These are phyloP conservation scores for Colletotrichum endophyticum DNA, from an alignment of 2,329 filamentous ascomycete species.

Conservation along the genomic window DNA sequence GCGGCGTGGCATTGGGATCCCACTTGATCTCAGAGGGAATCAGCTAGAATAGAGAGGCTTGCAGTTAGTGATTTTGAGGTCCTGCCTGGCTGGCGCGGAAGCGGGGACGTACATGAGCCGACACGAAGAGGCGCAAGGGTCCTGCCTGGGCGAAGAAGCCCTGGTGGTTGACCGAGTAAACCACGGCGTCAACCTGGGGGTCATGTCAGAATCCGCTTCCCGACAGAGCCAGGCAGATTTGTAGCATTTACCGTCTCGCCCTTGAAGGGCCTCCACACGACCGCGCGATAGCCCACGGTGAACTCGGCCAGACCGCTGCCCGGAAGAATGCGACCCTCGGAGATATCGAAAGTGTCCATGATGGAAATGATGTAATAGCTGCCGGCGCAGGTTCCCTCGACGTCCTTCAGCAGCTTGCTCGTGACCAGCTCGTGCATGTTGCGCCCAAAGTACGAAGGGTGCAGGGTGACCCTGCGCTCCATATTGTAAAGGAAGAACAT, in stretches of 20 bases:
- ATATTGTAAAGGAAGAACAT: constrained; percentile 99
- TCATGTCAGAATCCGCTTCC: constrained; percentile 25
- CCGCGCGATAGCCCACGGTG: constrained; percentile 91
- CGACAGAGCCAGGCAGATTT: constrained; percentile 19
- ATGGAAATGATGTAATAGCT: constrained; percentile 98
- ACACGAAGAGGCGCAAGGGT: constrained; percentile 79
- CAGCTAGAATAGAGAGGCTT: constrained; percentile 58
- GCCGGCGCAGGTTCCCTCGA: constrained; percentile 93
- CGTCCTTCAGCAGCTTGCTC: constrained; percentile 86
- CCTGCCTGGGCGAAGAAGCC: constrained; percentile 90
- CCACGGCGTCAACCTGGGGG: constrained; percentile 86
- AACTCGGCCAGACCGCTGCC: constrained; percentile 93
- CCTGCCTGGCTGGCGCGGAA: constrained; percentile 18
- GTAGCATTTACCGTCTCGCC: constrained; percentile 83
- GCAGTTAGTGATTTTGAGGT: constrained; percentile 25
- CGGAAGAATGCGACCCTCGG: constrained; percentile 89
- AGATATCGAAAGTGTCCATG: constrained; percentile 95
- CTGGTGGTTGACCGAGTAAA: constrained; percentile 87
- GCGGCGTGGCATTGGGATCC: constrained; percentile 95
- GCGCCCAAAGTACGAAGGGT: constrained; percentile 95
- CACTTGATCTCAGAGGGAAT: constrained; percentile 93
- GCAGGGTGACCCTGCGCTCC: constrained; percentile 91
- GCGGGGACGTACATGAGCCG: constrained; percentile 71
- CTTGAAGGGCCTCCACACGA: constrained; percentile 97
- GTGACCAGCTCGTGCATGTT: constrained; percentile 93